Evolutionary conservation across 2,329 filamentous ascomycete genomes (phyloP).

Genomic region (Endocalyx cinctus): DNA sequence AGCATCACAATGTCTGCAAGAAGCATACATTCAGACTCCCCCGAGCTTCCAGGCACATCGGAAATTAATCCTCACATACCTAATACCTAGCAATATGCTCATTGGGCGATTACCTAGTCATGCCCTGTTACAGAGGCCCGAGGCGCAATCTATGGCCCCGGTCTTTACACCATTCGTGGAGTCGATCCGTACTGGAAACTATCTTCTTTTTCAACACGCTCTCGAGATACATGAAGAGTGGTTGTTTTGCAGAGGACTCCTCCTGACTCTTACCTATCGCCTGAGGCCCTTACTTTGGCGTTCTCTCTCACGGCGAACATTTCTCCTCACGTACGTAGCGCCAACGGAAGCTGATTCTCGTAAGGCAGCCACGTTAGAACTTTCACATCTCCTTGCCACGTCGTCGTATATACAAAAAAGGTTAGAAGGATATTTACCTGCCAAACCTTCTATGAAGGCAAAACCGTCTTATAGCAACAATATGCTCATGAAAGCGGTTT

Average conservation of each 20-base stretch:
- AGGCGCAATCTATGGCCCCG: slow-evolving; percentile 59
- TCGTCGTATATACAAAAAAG: slow-evolving; percentile 62
- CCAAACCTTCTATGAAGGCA: slow-evolving; percentile 24
- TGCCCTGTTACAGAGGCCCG: slow-evolving; percentile 62
- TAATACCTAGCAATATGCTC: slow-evolving; percentile 78
- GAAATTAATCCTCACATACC: slow-evolving; percentile 73
- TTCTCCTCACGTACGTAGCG: slow-evolving; percentile 71
- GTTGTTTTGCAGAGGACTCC: slow-evolving; percentile 70
- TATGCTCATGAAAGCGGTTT: slow-evolving; percentile 48
- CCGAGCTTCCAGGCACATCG: slow-evolving; percentile 65
- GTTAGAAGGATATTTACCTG: slow-evolving; percentile 53
- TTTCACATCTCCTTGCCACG: slow-evolving; percentile 61
- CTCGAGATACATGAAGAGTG: slow-evolving; percentile 62
- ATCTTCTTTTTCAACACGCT: slow-evolving; percentile 66
- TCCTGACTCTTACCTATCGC: slow-evolving; percentile 70
- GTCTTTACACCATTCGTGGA: slow-evolving; percentile 70
- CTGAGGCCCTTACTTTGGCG: slow-evolving; percentile 83
- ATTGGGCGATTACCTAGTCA: slow-evolving; percentile 76
- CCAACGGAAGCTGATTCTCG: slow-evolving; percentile 52
- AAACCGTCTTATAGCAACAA: slow-evolving; percentile 41
- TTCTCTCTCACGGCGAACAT: slow-evolving; percentile 71
- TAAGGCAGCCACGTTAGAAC: slow-evolving; percentile 69
- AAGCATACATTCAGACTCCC: slow-evolving; percentile 70
- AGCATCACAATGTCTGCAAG: slow-evolving; percentile 69
- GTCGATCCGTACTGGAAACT: slow-evolving; percentile 69